Base-by-base conservation (phyloP, 192 early-diverging fungal species). In the Chytriomyces sp. region DNA sequence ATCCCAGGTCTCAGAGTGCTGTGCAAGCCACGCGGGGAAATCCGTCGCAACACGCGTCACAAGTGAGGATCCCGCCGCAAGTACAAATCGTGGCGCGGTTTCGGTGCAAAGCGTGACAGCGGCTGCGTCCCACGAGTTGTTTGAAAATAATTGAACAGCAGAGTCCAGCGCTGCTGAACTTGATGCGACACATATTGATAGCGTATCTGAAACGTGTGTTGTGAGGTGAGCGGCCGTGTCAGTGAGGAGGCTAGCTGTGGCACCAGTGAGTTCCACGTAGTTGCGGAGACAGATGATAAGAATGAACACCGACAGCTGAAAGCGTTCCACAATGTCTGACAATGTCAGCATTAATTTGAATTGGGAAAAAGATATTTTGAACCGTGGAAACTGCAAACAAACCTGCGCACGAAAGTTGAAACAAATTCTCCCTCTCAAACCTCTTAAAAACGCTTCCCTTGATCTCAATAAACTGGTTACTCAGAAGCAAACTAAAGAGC, bases 381-480 rank as follows among this genome's bases (percentile, higher is more conserved):
- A 45, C 5, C 16, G 9, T 9, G 80, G 10, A 62, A 53, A 48
- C 9, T 13, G 45, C 1, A 7, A n/a, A 66, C 82, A 67, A 83
- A 94, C 93, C 97, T 53, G 90, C 90, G 80, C 97, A 99, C 53
- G 89, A 89, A 10, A 99, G 77, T 78, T 99, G 97, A 80, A 98
- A 99, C 72, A 99, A 83, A 80, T 97, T 97, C 73, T 97, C 98
- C 75, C 91, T 89, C 82, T 99, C 98, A 89, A 95, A 98, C 63
- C 90, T 91, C 75, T 99, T 99, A 72, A 98, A 99, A 6, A 99
- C 98, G 53, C 91, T 92, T 71, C 94, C 91, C 76, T 99, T 99
- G 81, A 99, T 96, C 78, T 99, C 98, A 7, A 96, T 94, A 89
- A 99, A 99, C 84, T 98, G 98, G 77, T 98, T 98, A 46, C 92